Evolutionary conservation across 2,329 filamentous ascomycete genomes (phyloP).

Genomic region (Aspergillus caelatus): DNA sequence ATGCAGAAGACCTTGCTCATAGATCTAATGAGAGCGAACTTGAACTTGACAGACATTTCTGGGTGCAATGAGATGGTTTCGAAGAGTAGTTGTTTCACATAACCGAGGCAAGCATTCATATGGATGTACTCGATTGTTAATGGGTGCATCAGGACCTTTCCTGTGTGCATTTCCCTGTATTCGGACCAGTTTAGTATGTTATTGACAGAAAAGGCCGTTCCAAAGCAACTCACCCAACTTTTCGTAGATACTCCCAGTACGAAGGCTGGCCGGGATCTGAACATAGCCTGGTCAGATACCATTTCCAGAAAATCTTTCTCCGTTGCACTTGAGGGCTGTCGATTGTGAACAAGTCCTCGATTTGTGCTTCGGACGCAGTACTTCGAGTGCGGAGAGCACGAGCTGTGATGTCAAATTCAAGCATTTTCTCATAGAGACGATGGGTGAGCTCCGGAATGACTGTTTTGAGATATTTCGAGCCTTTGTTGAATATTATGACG

Average conservation of each 20-base stretch:
- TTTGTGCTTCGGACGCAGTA: conserved; percentile 9
- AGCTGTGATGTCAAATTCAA: conserved; percentile 18
- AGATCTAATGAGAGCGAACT: conserved; percentile 13
- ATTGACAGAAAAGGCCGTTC: not conserved
- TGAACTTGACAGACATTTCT: conserved; percentile 14
- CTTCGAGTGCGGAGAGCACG: conserved; percentile 14
- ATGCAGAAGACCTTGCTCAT: conserved; percentile 16
- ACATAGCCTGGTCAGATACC: conserved; percentile 16
- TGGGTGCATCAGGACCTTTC: conserved; percentile 15
- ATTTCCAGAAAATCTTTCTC: conserved; percentile 19
- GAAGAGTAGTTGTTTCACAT: conserved; percentile 10
- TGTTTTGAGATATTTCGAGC: conserved; percentile 10
- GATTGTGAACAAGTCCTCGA: conserved; percentile 15
- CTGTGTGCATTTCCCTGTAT: conserved; percentile 15
- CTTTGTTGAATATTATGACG: conserved; percentile 12
- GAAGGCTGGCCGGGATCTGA: conserved; percentile 13
- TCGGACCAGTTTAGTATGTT: not conserved
- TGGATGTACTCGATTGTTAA: conserved; percentile 17
- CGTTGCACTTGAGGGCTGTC: conserved; percentile 18
- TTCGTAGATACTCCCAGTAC: conserved; percentile 16
- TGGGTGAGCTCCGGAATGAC: conserved; percentile 14
- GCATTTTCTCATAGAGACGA: conserved; percentile 18
- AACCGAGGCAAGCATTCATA: conserved; percentile 17
- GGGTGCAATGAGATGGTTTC: conserved; percentile 13
- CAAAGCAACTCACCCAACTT: conserved; percentile 14